Base-by-base conservation (phyloP, 805 yeast species). In the Priceomyces castillae region DNA sequence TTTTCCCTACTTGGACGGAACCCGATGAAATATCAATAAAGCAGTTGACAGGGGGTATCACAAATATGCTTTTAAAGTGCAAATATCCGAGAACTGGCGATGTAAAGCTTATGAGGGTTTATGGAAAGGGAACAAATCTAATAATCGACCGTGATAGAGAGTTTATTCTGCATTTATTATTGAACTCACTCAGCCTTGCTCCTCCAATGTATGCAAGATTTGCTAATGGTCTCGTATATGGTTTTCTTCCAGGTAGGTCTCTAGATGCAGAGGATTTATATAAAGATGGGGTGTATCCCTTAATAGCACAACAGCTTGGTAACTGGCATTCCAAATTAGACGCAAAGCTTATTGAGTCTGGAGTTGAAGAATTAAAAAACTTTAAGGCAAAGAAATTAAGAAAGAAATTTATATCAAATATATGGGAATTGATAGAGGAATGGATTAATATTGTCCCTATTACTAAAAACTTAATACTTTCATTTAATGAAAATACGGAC, bases 71-170 rank as follows among this genome's bases (percentile, higher is more conserved):
- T 39, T 54, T 80, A 26, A 66, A 74, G 20, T 77, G 82, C 52
- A 61, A 62, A 7, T 69, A 67, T 47, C 36, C 50, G 2, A 46
- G 56, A 7, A 49, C 47, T 9, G 40, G 53, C 9, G 75, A 73
- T 42, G 64, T 61, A 4, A 80, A 77, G 0, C 69, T 85, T 14
- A 81, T 85, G 43, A 68, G 94, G 46, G 82, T 86, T 0, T 85
- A 86, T 51, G 94, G 94, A 7, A 75, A 78, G 44, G 90, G 90
- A 10, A 85, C 94, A 1, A 76, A 74, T 42, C 65, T 81, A 30
- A 84, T 85, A 40, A 85, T 85, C 26, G 90, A 86, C 60, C 68
- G 94, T 49, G 82, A 82, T 50, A 67, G 90, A 30, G 94, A 85
- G 57, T 82, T 80, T 55, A 82, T 83, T 15, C 82, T 86, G 44